These are phyloP conservation scores for Prosopis cineraria DNA, from an alignment of 306 rosid genomes.

Conservation along the genomic window DNA sequence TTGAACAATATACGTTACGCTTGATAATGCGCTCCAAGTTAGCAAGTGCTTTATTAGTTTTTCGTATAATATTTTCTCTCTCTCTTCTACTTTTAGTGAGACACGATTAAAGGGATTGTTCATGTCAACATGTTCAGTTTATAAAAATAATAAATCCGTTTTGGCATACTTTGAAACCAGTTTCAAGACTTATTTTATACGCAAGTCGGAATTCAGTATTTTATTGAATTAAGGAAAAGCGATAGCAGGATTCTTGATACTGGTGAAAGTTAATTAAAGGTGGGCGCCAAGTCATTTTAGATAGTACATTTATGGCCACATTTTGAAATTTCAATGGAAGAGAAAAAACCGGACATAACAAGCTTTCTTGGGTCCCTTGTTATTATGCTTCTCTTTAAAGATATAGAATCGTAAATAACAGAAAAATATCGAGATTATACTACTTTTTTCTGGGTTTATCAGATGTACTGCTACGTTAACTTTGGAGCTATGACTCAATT, in stretches of 20 bases:
- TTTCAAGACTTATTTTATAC: neutral
- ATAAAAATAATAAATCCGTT: conserved; percentile 3
- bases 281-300: neutral
- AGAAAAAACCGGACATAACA: neutral
- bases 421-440: neutral
- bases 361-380: neutral
- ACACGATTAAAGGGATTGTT: conserved; percentile 20
- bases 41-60: conserved; percentile 13
- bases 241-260: neutral
- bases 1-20: conserved; percentile 32
- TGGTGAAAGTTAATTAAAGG: neutral
- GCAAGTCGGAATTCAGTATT: neutral
- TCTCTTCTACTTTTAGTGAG: conserved; percentile 27
- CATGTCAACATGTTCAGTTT: conserved; percentile 3
- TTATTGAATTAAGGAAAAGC: conserved; percentile 12
- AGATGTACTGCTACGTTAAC: neutral
- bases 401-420: neutral
- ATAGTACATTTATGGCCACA: neutral
- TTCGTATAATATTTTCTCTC: conserved; percentile 1
- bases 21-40: conserved; percentile 17
- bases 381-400: neutral
- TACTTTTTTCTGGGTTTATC: neutral
- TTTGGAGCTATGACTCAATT: neutral
- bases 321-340: conserved; percentile 3
- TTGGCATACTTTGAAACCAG: conserved; percentile 21